Evolutionary conservation across 1,284 basidiomycete species (phyloP).

Genomic region (Ceraceosorus bombacis): DNA sequence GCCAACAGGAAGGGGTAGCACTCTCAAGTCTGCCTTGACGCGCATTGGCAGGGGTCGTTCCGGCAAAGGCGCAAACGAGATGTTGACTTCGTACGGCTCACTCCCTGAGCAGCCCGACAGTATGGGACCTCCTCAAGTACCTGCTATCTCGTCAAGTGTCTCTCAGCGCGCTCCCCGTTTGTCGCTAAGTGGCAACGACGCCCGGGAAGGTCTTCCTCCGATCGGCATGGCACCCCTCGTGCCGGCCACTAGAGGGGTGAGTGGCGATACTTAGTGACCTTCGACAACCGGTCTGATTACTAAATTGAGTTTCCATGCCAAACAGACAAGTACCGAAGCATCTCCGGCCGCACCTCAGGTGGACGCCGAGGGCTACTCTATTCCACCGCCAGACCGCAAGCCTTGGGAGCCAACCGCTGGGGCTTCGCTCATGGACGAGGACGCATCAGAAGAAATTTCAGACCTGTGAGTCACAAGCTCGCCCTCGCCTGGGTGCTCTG

Average conservation of each 20-base stretch:
- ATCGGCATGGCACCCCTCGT: no score
- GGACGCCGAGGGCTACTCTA: constrained; percentile 54
- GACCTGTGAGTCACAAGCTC: constrained; percentile 17
- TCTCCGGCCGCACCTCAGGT: constrained; percentile 37
- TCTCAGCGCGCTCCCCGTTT: no score
- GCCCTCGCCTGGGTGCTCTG: no score
- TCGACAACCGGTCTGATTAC: no score
- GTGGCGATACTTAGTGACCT: no score
- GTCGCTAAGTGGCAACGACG: no score
- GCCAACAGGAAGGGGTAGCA: constrained; percentile 23
- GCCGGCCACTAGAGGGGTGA: no score
- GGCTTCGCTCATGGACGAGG: constrained; percentile 45
- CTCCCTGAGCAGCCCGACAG: constrained; percentile 19
- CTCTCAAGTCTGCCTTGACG: constrained; percentile 33
- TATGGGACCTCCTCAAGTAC: background rate
- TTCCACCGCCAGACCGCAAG: constrained; percentile 53
- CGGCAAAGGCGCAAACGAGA: constrained; percentile 26
- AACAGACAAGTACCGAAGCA: background rate
- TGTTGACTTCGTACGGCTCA: constrained; percentile 25
- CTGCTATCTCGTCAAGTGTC: no score
- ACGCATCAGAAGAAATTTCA: constrained; percentile 27
- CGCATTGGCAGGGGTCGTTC: constrained; percentile 28
- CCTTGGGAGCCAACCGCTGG: constrained; percentile 48
- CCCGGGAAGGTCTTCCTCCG: no score
- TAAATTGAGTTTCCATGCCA: background rate